These are phyloP conservation scores for Penicillium steckii DNA, from an alignment of 495 filamentous ascomycete species.

Conservation along the genomic window DNA sequence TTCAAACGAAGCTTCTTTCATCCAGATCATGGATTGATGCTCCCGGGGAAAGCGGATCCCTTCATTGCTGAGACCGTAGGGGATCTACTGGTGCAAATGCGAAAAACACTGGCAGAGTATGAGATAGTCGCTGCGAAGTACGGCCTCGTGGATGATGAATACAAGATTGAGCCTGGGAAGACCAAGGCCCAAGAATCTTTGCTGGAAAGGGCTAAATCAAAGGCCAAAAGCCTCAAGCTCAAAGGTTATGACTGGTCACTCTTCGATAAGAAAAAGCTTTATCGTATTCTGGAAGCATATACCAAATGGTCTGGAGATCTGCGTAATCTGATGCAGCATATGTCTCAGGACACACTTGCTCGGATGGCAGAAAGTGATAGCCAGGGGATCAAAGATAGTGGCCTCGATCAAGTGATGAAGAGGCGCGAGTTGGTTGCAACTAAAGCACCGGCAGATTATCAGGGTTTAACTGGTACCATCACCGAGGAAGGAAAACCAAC, in stretches of 20 bases:
- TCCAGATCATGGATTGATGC: slow-evolving; percentile 13
- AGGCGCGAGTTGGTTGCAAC: slow-evolving; percentile 8
- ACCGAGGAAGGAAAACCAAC: slow-evolving; percentile 9
- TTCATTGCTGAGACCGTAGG: slow-evolving; percentile 15
- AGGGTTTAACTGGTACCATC: slow-evolving; percentile 14
- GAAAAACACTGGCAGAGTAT: slow-evolving; percentile 15
- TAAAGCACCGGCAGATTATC: slow-evolving; percentile 18
- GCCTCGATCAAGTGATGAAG: slow-evolving; percentile 18
- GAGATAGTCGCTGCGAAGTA: slow-evolving; percentile 12
- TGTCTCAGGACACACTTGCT: slow-evolving; percentile 17
- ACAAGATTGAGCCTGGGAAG: slow-evolving; percentile 5
- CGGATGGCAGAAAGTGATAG: slow-evolving; percentile 1
- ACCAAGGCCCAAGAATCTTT: slow-evolving; percentile 10
- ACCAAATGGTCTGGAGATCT: slow-evolving; percentile 17
- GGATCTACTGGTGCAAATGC: slow-evolving; percentile 17
- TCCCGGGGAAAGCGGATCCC: slow-evolving; percentile 14
- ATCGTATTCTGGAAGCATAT: slow-evolving; percentile 15
- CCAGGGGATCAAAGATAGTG: slow-evolving; percentile 14
- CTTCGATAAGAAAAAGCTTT: slow-evolving; percentile 24
- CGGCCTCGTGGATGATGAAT: slow-evolving; percentile 11
- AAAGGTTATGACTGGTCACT: slow-evolving; percentile 25
- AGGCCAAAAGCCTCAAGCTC: slow-evolving; percentile 15
- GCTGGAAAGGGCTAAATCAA: slow-evolving; percentile 16
- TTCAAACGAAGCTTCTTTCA: slow-evolving; percentile 15
- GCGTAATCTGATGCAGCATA: slow-evolving; percentile 20